phyloP scores from a whole-genome alignment of 2,329 filamentous ascomycete species.

The Fusarium pseudograminearum region DNA sequence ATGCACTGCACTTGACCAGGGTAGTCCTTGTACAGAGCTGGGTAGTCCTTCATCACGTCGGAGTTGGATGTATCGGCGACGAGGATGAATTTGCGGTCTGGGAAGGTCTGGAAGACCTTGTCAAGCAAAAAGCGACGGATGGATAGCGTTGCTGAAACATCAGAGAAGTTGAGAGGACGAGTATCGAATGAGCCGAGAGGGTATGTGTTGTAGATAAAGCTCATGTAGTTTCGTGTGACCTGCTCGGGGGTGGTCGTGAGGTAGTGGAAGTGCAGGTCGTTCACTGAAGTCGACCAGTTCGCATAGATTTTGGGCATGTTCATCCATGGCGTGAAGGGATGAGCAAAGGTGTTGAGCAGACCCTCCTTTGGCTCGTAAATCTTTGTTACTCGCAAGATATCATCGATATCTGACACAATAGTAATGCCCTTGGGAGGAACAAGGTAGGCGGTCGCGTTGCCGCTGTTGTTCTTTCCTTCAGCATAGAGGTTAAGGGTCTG shows the following conservation, averaged over 20 bases:
- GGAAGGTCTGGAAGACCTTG: conserved; percentile 81
- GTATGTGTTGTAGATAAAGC: conserved; percentile 82
- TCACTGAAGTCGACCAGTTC: conserved; percentile 76
- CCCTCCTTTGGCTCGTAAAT: conserved; percentile 82
- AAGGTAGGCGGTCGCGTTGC: conserved; percentile 82
- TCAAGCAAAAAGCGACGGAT: conserved; percentile 78
- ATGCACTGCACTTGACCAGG: conserved; percentile 82
- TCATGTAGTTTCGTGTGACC: conserved; percentile 81
- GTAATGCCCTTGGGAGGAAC: conserved; percentile 78
- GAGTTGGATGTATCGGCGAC: conserved; percentile 81
- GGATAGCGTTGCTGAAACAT: conserved; percentile 75
- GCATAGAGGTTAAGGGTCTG: conserved; percentile 78
- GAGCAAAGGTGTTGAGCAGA: conserved; percentile 80
- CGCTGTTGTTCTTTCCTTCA: conserved; percentile 70
- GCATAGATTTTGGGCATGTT: conserved; percentile 85
- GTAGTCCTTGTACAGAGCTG: conserved; percentile 71
- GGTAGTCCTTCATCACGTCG: conserved; percentile 78
- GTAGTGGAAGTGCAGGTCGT: conserved; percentile 83
- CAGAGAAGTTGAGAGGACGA: conserved; percentile 82
- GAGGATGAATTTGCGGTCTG: conserved; percentile 79
- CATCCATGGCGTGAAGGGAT: conserved; percentile 77
- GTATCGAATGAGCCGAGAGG: conserved; percentile 83
- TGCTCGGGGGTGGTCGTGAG: conserved; percentile 85
- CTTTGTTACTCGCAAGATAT: conserved; percentile 83
- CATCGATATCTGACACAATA: conserved; percentile 82